phyloP scores from a whole-genome alignment of 495 filamentous ascomycete species.

The Xylaria bambusicola region DNA sequence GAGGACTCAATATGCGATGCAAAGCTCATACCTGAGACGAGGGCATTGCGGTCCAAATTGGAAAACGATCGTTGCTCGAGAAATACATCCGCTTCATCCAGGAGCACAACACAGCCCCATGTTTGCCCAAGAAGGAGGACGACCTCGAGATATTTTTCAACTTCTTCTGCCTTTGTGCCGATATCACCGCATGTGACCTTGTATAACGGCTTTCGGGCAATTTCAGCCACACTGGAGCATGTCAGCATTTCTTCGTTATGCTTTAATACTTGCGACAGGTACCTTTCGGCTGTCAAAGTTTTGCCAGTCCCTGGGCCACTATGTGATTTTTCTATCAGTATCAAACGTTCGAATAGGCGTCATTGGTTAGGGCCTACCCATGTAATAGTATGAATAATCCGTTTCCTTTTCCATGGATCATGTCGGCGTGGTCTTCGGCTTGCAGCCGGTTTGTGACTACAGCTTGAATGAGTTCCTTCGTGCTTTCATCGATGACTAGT shows the following conservation, averaged over 20 bases:
- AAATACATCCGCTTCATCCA: constrained; percentile 35
- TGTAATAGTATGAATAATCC: constrained; percentile 55
- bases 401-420: constrained; percentile 50
- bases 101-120: constrained; percentile 33
- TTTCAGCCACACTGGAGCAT: constrained; percentile 38
- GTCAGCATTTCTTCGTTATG: background rate
- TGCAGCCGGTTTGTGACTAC: constrained; percentile 38
- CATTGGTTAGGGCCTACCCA: constrained; percentile 18
- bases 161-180: constrained; percentile 36
- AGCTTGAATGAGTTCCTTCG: constrained; percentile 52
- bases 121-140: constrained; percentile 42
- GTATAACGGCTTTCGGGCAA: constrained; percentile 43
- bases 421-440: constrained; percentile 35
- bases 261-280: background rate
- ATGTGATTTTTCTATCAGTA: background rate
- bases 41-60: constrained; percentile 49
- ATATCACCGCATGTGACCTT: constrained; percentile 50
- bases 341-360: background rate
- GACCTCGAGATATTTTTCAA: constrained; percentile 44
- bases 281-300: constrained; percentile 49
- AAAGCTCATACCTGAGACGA: constrained; percentile 41
- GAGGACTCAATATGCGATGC: background rate
- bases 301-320: constrained; percentile 54
- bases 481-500: constrained; percentile 40
- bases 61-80: constrained; percentile 42